Conservation (phyloP, 352 stramenopile genomes). For the Salisapilia sapeloensis region DNA sequence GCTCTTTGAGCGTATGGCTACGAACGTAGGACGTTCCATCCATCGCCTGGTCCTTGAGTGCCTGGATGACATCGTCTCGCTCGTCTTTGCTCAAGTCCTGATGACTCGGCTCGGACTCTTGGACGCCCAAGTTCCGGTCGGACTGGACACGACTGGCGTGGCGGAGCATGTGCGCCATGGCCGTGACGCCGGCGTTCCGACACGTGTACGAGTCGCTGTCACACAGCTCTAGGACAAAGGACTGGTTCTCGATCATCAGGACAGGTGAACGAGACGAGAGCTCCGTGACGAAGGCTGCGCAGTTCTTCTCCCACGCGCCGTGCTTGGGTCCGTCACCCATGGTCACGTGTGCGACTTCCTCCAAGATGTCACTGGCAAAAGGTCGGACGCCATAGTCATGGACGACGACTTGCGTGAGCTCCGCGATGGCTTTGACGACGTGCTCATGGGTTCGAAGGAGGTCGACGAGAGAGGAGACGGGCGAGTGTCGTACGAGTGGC, state of each 20-base stretch:
- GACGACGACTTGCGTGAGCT: conserved; percentile 43
- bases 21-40: too few relatives aligned
- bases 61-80: too few relatives aligned
- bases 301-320: conserved; percentile 49
- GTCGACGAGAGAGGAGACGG: conserved; percentile 54
- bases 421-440: conserved; percentile 27
- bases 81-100: too few relatives aligned
- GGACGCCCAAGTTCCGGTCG: conserved; percentile 3
- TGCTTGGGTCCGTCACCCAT: conserved; percentile 53
- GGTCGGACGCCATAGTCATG: conserved; percentile 38
- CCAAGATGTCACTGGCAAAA: conserved; percentile 28
- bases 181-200: conserved; percentile 56
- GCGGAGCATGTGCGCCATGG: conserved; percentile 50
- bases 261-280: conserved; percentile 41
- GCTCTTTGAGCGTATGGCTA: too few relatives aligned
- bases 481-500: conserved; percentile 45
- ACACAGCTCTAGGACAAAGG: conserved; percentile 53
- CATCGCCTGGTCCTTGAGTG: too few relatives aligned
- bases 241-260: conserved; percentile 58
- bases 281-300: conserved; percentile 47
- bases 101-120: neutral
- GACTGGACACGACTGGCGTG: too few relatives aligned
- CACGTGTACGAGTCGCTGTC: conserved; percentile 66
- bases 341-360: conserved; percentile 59
- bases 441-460: conserved; percentile 61